A percentile compares a stretch with the other conserved stretches of the same genome.
These are phyloP conservation scores for Dalbergia oliveri DNA, from an alignment of 306 rosid species.

Conservation along the genomic window DNA sequence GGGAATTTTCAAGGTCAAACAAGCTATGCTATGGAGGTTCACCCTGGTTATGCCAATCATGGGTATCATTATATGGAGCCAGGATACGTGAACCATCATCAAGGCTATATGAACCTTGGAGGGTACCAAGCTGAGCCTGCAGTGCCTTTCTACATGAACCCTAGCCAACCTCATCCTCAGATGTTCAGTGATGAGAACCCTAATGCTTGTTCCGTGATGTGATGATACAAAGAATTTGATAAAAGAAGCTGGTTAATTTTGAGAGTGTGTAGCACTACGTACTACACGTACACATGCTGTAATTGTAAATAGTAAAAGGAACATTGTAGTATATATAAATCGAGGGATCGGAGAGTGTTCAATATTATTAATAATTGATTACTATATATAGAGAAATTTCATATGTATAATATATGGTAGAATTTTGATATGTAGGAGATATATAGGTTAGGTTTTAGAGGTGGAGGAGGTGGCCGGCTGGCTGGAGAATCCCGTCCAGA, in stretches of 20 bases:
- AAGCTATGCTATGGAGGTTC: conserved; percentile 47
- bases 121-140: conserved; percentile 35
- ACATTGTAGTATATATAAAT: background rate
- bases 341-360: background rate
- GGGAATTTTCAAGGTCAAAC: conserved; percentile 56
- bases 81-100: conserved; percentile 29
- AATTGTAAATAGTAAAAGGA: conserved; percentile 48
- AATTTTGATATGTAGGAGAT: conserved; percentile 20
- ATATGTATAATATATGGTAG: conserved; percentile 28
- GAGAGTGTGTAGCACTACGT: background rate
- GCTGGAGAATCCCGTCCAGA: conserved; percentile 48
- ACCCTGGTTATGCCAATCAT: conserved; percentile 10
- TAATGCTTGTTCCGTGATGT: conserved; percentile 78
- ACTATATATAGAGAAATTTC: conserved; percentile 33
- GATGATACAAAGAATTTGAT: background rate
- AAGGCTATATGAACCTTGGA: conserved; percentile 45
- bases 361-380: conserved; percentile 1
- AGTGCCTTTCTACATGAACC: conserved; percentile 45
- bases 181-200: conserved; percentile 93
- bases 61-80: conserved; percentile 26
- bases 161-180: conserved; percentile 55
- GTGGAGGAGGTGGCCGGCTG: conserved; percentile 27
- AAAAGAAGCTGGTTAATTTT: background rate
- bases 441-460: conserved; percentile 20
- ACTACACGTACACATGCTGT: background rate